Conservation (phyloP, 192 early-diverging fungal species). For the Jimgerdemannia lactiflua region DNA sequence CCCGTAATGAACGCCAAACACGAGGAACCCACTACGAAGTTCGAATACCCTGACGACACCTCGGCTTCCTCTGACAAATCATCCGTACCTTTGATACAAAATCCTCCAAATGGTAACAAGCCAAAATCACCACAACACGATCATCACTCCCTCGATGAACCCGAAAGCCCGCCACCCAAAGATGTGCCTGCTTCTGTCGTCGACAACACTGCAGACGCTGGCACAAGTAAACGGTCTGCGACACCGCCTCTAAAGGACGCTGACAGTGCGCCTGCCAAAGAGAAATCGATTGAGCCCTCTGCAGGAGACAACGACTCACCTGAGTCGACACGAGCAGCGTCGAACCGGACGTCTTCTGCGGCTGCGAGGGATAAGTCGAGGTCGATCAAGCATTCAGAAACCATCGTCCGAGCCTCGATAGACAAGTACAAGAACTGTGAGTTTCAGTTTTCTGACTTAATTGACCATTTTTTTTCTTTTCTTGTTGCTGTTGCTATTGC, state of each 20-base stretch:
- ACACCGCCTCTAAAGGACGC: not conserved
- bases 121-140: not conserved
- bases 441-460: not conserved
- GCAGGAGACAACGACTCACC: not conserved
- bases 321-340: not conserved
- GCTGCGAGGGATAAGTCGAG: not conserved
- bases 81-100: not conserved
- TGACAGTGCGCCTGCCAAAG: not conserved
- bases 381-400: not conserved
- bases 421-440: slow-evolving; percentile 4
- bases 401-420: not conserved
- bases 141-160: not conserved
- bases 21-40: not conserved
- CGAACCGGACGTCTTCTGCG: not conserved
- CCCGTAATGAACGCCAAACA: not conserved
- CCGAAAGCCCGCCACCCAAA: not conserved
- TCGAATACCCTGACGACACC: not conserved
- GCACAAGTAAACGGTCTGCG: not conserved
- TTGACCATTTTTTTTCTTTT: not conserved
- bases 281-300: not conserved
- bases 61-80: not conserved
- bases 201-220: not conserved
- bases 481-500: not conserved
- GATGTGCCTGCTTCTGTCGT: not conserved
- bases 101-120: not conserved